These are phyloP conservation scores for Panicum miliaceum DNA, from an alignment of 176 grass and related monocot genomes.

Conservation along the genomic window DNA sequence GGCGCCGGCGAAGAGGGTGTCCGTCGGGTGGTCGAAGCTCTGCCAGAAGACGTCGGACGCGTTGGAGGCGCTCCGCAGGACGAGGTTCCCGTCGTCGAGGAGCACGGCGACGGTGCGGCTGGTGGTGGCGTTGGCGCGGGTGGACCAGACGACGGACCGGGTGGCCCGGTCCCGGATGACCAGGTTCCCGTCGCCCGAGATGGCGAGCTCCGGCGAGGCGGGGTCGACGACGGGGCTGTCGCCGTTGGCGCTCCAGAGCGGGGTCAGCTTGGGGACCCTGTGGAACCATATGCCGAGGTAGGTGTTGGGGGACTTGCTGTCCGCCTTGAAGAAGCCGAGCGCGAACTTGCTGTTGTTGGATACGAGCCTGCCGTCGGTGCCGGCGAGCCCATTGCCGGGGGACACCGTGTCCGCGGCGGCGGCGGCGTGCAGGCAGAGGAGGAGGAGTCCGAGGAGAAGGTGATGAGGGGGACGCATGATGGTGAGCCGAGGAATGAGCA, in stretches of 20 bases:
- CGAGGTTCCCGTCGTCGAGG: slow-evolving; percentile 12
- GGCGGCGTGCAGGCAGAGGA: background rate
- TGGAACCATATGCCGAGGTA: slow-evolving; percentile 31
- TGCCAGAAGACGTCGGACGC: background rate
- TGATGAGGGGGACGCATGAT: background rate
- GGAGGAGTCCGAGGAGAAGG: background rate
- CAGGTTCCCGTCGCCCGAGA: background rate
- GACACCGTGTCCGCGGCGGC: background rate
- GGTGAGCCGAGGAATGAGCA: background rate
- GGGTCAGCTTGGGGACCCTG: slow-evolving; percentile 1
- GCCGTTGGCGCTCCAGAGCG: slow-evolving; percentile 10
- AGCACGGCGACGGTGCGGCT: slow-evolving; percentile 16
- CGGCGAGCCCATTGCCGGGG: background rate
- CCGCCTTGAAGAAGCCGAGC: slow-evolving; percentile 63
- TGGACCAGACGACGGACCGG: background rate
- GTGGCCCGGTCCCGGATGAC: background rate
- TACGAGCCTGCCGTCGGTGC: background rate
- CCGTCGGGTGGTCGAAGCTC: slow-evolving; percentile 16
- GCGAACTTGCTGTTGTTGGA: slow-evolving; percentile 55
- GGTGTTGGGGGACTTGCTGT: background rate
- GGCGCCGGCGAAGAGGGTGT: slow-evolving; percentile 3
- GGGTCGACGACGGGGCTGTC: background rate
- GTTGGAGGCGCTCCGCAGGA: background rate
- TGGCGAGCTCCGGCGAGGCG: background rate
- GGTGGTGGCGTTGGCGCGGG: background rate